Evolutionary conservation across 306 rosid genomes (phyloP).

Genomic region (Cucurbita moschata): DNA sequence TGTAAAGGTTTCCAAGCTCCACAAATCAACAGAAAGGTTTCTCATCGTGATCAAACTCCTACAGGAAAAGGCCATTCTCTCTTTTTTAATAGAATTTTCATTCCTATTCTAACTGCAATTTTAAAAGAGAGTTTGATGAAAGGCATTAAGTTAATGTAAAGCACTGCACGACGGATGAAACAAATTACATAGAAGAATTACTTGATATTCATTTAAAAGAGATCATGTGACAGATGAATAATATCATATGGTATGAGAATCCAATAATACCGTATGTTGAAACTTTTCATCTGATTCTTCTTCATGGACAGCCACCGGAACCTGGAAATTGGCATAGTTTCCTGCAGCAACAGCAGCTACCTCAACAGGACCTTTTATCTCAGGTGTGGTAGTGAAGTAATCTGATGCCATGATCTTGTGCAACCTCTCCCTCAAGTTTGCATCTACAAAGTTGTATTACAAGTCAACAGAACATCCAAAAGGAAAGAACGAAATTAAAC

Average conservation of each 20-base stretch:
- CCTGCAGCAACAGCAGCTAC: slow-evolving; percentile 82
- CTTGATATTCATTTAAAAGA: background rate
- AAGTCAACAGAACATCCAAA: background rate
- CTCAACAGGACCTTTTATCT: slow-evolving; percentile 78
- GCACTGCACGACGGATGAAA: background rate
- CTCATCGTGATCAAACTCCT: too few relatives aligned
- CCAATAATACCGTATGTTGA: slow-evolving; percentile 43
- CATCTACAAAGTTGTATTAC: slow-evolving; percentile 28
- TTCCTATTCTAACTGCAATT: background rate
- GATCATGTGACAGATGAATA: background rate
- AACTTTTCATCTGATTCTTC: slow-evolving; percentile 40
- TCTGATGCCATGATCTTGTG: slow-evolving; percentile 79
- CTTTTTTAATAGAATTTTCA: background rate
- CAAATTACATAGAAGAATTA: background rate
- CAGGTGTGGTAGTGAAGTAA: slow-evolving; percentile 72
- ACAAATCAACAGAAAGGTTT: background rate
- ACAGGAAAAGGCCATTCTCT: background rate
- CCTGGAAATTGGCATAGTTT: slow-evolving; percentile 54
- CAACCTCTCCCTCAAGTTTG: slow-evolving; percentile 68
- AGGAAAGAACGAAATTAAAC: background rate
- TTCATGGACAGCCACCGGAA: slow-evolving; percentile 38
- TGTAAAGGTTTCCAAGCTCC: background rate
- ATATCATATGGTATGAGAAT: background rate
- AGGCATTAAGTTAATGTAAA: background rate
- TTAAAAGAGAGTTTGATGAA: background rate